These are phyloP conservation scores for Tuber indicum DNA, from an alignment of 495 filamentous ascomycete genomes.

Conservation along the genomic window DNA sequence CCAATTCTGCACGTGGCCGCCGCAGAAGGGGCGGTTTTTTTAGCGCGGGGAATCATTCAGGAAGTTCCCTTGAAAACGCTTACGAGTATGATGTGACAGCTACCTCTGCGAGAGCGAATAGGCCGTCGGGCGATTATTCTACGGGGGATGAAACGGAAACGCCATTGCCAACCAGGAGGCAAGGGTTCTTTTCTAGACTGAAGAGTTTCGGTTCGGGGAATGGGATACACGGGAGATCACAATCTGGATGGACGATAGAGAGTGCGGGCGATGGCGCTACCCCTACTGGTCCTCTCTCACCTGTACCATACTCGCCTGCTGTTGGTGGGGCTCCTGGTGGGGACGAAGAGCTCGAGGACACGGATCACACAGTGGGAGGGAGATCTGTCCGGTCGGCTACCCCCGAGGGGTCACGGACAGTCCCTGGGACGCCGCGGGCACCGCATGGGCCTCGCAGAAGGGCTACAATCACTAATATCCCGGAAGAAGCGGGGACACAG, in stretches of 20 bases:
- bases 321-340: constrained; percentile 26
- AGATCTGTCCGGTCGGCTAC: constrained; percentile 25
- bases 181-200: constrained; percentile 38
- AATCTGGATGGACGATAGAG: constrained; percentile 40
- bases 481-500: constrained; percentile 21
- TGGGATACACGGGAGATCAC: constrained; percentile 34
- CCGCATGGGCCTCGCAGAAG: constrained; percentile 25
- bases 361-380: constrained; percentile 18
- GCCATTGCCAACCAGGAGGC: constrained; percentile 28
- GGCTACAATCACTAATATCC: constrained; percentile 34
- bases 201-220: constrained; percentile 30
- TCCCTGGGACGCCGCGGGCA: constrained; percentile 26
- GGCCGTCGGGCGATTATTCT: constrained; percentile 33
- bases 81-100: constrained; percentile 26
- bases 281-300: constrained; percentile 27
- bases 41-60: constrained; percentile 20
- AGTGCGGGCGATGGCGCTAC: constrained; percentile 31
- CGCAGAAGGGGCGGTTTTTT: constrained; percentile 31
- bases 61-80: constrained; percentile 30
- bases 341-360: constrained; percentile 30
- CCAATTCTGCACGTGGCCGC: constrained; percentile 23
- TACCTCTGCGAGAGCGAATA: constrained; percentile 17
- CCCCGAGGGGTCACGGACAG: constrained; percentile 19
- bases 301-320: constrained; percentile 25
- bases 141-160: constrained; percentile 40